Percentiles rank a stretch among this genome's conserved stretches.
These are phyloP conservation scores for Furcasterigmium furcatum DNA, from an alignment of 2,329 filamentous ascomycete species.

Conservation along the genomic window DNA sequence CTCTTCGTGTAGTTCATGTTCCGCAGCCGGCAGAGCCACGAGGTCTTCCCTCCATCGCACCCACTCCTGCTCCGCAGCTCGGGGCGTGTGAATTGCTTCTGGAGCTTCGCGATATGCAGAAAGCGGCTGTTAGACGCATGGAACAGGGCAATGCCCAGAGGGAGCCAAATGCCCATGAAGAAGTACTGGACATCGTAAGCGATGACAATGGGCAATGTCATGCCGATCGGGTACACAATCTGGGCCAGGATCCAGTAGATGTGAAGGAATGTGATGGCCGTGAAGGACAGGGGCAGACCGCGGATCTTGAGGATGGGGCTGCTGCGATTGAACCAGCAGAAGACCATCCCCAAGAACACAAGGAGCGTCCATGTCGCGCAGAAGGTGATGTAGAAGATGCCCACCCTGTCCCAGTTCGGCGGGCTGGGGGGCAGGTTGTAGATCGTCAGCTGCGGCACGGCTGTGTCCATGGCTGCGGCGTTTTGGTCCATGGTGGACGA, in stretches of 20 bases:
- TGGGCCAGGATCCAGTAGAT: constrained; percentile 36
- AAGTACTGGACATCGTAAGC: constrained; percentile 53
- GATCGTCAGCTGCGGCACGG: constrained; percentile 13
- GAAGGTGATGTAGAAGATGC: constrained; percentile 24
- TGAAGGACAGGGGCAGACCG: constrained; percentile 35
- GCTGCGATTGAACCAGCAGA: constrained; percentile 27
- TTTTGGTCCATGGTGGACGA: too few species aligned
- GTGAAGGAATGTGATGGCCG: constrained; percentile 33
- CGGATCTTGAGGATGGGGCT: constrained; percentile 34
- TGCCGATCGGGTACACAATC: constrained; percentile 36
- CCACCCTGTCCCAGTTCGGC: constrained; percentile 20
- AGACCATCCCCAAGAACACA: constrained; percentile 28
- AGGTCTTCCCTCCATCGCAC: constrained; percentile 22
- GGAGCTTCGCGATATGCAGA: constrained; percentile 25
- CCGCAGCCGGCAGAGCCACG: constrained; percentile 28
- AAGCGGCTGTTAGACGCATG: constrained; percentile 62
- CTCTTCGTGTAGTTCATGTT: constrained; percentile 32
- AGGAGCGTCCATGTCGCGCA: constrained; percentile 20
- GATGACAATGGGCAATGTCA: constrained; percentile 31
- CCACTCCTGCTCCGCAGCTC: constrained; percentile 10
- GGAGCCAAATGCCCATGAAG: constrained; percentile 61
- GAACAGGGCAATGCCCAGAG: constrained; percentile 63
- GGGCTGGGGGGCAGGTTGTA: constrained; percentile 22
- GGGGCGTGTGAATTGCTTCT: constrained; percentile 34
- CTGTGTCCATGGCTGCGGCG: too few species aligned